Evolutionary conservation across 164 flowering plant genomes (phyloP), one percentile per base, ranked within the genome.

Genomic region (Tinospora cordifolia): DNA sequence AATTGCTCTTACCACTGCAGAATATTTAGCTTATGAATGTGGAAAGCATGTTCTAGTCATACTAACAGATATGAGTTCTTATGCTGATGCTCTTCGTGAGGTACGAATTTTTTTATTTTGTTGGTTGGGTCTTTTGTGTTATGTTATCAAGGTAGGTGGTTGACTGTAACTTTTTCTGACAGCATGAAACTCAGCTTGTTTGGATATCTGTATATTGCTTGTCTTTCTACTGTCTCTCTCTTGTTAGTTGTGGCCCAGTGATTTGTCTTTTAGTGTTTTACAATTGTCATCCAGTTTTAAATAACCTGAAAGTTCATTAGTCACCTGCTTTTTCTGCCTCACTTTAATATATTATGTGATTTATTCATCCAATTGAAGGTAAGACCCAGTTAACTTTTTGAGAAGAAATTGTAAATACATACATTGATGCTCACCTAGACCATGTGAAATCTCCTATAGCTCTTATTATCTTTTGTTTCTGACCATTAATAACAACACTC

Each of bases 31-130:
- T 41, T 92, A 94, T 84, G 99, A 92, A 81, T 94, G 98, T 63
- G 99, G 99, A 76, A 94, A 94, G 84, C 99, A 94, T 72, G 97
- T 94, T 69, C 87, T 93, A 62, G 97, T 93, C 82, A 93, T 93
- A 66, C 81, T 93, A 54, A 93, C 98, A 14, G 98, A 93, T 75
- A 93, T 91, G 98, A 93, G 98, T 72, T 93, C 98, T 49, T 93
- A 93, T 84, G 98, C 98, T 68, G 98, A 93, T 86, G 98, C 98
- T 72, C 92, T 93, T 75, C 95, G 98, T 81, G 98, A 93, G 97
- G 97, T 91, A 81, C 9, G 14, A 22, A 54, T 54, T 54, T 54
- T 34, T 21, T 36, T 39, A 7, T 39, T n/a, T 19, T 8, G 13
- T 3, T 38, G 8, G 11, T 36, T 19, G 7, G 26, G 17, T 3